These are phyloP conservation scores for Chlamydomonas applanata DNA, from an alignment of 139 green algal species.

Conservation along the genomic window DNA sequence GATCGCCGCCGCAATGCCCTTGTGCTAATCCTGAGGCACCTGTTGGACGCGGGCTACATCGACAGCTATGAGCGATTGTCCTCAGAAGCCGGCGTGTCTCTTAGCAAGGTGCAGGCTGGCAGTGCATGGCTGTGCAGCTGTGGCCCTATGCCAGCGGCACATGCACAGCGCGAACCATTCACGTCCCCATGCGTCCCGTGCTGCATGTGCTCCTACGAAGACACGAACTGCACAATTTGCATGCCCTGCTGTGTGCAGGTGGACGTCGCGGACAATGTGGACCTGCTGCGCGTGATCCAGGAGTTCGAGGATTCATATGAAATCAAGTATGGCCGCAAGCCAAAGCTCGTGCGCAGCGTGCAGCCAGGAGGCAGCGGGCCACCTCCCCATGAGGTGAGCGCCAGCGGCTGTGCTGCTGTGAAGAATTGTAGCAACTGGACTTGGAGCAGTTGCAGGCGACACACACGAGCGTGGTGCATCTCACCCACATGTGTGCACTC, in stretches of 20 bases:
- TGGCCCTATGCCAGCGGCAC: not conserved
- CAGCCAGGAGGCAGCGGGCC: constrained; percentile 27
- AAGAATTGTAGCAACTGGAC: no score
- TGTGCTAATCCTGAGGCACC: constrained; percentile 59
- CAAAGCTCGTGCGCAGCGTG: constrained; percentile 51
- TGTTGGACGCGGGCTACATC: constrained; percentile 54
- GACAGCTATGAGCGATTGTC: constrained; percentile 50
- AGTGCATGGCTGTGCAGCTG: not conserved
- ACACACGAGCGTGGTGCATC: no score
- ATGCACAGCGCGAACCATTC: not conserved
- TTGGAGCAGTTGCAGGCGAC: no score
- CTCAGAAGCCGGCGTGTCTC: constrained; percentile 42
- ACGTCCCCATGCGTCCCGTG: not conserved
- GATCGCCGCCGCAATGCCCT: constrained; percentile 46
- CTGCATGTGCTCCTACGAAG: not conserved
- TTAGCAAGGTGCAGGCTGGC: constrained; percentile 38
- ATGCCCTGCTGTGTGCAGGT: constrained; percentile 33
- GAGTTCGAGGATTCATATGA: constrained; percentile 67
- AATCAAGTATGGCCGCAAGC: constrained; percentile 51
- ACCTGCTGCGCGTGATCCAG: constrained; percentile 57
- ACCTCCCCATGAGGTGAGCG: not conserved
- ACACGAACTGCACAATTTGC: no score
- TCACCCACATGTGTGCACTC: not conserved
- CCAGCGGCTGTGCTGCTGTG: no score
- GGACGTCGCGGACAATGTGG: constrained; percentile 69